These are phyloP conservation scores for Plantago ovata DNA, from an alignment of 257 asterid genomes.

Conservation along the genomic window DNA sequence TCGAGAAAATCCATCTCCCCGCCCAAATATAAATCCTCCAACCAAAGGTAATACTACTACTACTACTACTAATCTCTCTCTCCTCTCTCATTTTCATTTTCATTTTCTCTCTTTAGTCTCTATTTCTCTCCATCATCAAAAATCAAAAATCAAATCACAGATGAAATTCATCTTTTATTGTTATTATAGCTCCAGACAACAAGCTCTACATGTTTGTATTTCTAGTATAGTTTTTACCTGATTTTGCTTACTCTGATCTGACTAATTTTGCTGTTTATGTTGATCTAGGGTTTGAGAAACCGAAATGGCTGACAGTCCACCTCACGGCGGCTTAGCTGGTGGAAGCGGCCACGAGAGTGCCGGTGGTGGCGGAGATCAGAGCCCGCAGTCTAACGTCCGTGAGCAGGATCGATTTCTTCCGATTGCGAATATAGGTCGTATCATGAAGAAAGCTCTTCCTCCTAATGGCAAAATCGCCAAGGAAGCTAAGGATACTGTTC, in stretches of 20 bases:
- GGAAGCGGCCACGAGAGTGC: conserved; percentile 52
- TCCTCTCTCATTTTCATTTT: background rate
- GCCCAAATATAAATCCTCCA: conserved; percentile 72
- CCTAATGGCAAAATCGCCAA: conserved; percentile 66
- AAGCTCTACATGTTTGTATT: too few relatives aligned
- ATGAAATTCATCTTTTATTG: too few relatives aligned
- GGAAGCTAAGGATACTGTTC: conserved; percentile 77
- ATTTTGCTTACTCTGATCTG: background rate
- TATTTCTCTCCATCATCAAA: too few relatives aligned
- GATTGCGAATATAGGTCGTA: conserved; percentile 67
- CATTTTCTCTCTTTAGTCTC: background rate
- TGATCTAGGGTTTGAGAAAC: conserved; percentile 36
- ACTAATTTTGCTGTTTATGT: background rate
- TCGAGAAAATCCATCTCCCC: conserved; percentile 25
- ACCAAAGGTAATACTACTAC: background rate
- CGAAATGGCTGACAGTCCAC: conserved; percentile 44
- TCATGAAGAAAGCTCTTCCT: conserved; percentile 76
- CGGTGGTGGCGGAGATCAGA: conserved; percentile 65
- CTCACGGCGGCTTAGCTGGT: conserved; percentile 10
- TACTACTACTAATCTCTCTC: background rate
- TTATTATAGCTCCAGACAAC: too few relatives aligned
- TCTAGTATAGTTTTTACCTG: too few relatives aligned
- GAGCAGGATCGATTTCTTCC: conserved; percentile 75
- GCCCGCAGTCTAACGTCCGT: conserved; percentile 60
- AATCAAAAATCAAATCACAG: too few relatives aligned